A percentile compares a stretch with the other conserved stretches of the same genome.
These are phyloP conservation scores for Fusarium sp. DNA, from an alignment of 2,329 filamentous ascomycete genomes.

Conservation along the genomic window DNA sequence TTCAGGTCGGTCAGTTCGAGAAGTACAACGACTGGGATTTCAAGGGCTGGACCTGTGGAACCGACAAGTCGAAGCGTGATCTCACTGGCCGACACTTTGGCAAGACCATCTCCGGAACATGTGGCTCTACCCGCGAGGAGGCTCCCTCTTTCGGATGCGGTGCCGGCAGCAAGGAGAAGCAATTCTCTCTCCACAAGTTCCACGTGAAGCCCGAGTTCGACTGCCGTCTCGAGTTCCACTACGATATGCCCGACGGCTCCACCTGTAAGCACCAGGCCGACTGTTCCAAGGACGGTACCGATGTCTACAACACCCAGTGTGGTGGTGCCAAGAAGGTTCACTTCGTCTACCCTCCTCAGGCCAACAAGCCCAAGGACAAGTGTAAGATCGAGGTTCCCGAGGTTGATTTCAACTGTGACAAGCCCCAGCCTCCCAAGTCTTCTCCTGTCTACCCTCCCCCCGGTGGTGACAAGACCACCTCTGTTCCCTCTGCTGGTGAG, in stretches of 20 bases:
- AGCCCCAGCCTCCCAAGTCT: slow-evolving; percentile 44
- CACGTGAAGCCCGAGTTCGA: slow-evolving; percentile 81
- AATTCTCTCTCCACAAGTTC: slow-evolving; percentile 81
- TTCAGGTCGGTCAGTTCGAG: slow-evolving; percentile 71
- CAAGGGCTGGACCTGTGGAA: slow-evolving; percentile 77
- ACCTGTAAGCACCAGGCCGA: slow-evolving; percentile 81
- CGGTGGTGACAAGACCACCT: not conserved
- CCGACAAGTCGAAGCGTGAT: slow-evolving; percentile 70
- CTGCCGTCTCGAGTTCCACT: slow-evolving; percentile 86
- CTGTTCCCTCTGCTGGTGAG: slow-evolving; percentile 52
- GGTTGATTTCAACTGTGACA: slow-evolving; percentile 79
- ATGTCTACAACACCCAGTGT: slow-evolving; percentile 87
- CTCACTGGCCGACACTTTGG: slow-evolving; percentile 64
- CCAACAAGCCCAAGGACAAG: slow-evolving; percentile 62
- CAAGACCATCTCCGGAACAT: slow-evolving; percentile 72
- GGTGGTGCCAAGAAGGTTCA: slow-evolving; percentile 88
- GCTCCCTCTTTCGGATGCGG: slow-evolving; percentile 70
- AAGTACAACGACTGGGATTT: slow-evolving; percentile 80
- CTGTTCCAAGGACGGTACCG: slow-evolving; percentile 76
- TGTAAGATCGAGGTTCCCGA: slow-evolving; percentile 81
- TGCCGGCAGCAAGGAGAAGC: slow-evolving; percentile 45
- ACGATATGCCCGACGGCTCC: slow-evolving; percentile 85
- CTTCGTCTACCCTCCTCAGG: slow-evolving; percentile 73
- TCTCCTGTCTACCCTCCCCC: not conserved
- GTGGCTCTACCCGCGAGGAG: slow-evolving; percentile 58